Base-by-base conservation (phyloP, 116 monocot genomes). In the Papilionanthe hybrid region DNA sequence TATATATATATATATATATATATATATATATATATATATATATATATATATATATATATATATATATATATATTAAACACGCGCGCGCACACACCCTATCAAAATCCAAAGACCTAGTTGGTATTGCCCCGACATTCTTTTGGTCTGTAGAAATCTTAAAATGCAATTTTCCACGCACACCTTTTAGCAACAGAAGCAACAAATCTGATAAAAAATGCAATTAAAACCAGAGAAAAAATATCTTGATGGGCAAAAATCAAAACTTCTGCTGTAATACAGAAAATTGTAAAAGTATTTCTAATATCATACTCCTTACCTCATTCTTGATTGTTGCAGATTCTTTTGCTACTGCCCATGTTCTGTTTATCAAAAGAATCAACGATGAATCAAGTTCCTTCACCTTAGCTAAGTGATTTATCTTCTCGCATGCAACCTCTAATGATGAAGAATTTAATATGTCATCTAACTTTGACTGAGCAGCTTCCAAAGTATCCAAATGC, bases 311-410 rank as follows among this genome's bases (percentile, higher is more conserved):
- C 41, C 17, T 76, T 58, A 97, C 97, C 88, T 91, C 90, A 80
- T 83, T 91, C 27, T 85, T 91, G 83, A 94, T 89, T 73, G 85
- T 91, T 57, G 86, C 73, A 63, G 92, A 92, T 11, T 91, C 94
- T 81, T 94, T 97, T 75, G 94, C 91, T 29, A 90, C 91, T 50
- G 85, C 91, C 94, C 94, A 94, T 66, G 94, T 75, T 79, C 80
- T 81, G 69, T 90, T 94, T 72, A 97, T 94, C 69, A 97, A 81
- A 79, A 97, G 89, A 88, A 97, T 89, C 66, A 97, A 83, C 30
- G 88, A 87, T 15, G 97, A 97, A 87, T 97, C 94, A 66, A 97
- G 94, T 72, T 97, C 92, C 83, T 94, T 97, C 71, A 91, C 75
- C 79, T 92, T 97, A 37, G 97, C 94, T 72, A 97, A 77, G 80